A percentile compares a stretch with the other conserved stretches of the same genome.
Evolutionary conservation across 306 rosid genomes (phyloP).

Genomic region (Ochetophila trinervis): DNA sequence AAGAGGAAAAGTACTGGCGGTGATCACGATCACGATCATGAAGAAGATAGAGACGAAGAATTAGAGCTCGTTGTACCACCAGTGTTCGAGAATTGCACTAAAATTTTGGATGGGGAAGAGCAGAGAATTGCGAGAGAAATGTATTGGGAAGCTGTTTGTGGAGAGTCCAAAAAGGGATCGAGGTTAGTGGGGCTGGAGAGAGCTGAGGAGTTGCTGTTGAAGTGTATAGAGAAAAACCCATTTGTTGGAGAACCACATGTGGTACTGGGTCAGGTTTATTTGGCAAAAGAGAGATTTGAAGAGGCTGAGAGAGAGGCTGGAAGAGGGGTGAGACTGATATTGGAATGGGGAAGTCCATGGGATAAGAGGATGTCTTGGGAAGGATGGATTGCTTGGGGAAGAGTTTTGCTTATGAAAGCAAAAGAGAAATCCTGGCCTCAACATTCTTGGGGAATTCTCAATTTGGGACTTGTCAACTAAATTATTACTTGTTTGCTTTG

Average conservation of each 20-base stretch:
- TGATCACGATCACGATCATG: conserved; percentile 1
- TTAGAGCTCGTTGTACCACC: conserved; percentile 63
- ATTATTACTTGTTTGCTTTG: background rate
- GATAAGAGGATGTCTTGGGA: conserved; percentile 95
- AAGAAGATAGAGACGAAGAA: conserved; percentile 58
- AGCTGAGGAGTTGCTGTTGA: conserved; percentile 54
- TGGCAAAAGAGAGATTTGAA: conserved; percentile 52
- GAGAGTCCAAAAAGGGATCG: background rate
- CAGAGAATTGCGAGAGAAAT: conserved; percentile 69
- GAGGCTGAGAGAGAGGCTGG: conserved; percentile 67
- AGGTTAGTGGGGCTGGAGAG: conserved; percentile 29
- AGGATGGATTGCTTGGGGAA: conserved; percentile 88
- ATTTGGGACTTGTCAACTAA: conserved; percentile 73
- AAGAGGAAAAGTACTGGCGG: conserved; percentile 27
- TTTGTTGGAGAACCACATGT: conserved; percentile 80
- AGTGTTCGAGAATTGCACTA: conserved; percentile 57
- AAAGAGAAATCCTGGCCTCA: conserved; percentile 75
- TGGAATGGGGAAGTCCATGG: conserved; percentile 87
- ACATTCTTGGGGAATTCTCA: conserved; percentile 72
- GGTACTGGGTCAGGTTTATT: conserved; percentile 56
- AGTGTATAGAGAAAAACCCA: conserved; percentile 59
- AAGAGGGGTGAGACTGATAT: conserved; percentile 55
- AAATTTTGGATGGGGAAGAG: conserved; percentile 57
- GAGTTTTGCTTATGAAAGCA: conserved; percentile 71
- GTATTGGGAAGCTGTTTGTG: conserved; percentile 81